A percentile compares a stretch with the other conserved stretches of the same genome.
Conservation (phyloP, 148 eudicot species). For the Talinum fruticosum region DNA sequence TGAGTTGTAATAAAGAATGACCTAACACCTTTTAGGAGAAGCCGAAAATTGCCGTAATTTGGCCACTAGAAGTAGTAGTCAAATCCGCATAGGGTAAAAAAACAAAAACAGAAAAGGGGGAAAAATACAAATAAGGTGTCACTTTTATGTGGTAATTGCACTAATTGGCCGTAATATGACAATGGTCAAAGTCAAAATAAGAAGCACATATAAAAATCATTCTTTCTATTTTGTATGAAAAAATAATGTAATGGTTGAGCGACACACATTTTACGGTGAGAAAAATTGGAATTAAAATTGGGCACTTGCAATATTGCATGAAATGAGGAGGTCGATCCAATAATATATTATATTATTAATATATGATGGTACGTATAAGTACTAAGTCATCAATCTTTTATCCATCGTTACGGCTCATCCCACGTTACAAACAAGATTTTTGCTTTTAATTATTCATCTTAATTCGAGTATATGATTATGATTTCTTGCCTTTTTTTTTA, state of each 20-base stretch:
- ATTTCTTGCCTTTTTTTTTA: no score
- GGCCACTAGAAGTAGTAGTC: constrained; percentile 17
- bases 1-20: no score
- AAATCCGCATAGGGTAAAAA: constrained; percentile 8
- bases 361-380: no score
- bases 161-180: not conserved
- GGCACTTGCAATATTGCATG: constrained; percentile 15
- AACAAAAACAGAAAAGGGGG: not conserved
- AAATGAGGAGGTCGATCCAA: constrained; percentile 3
- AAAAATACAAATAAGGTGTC: not conserved
- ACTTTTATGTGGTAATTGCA: constrained; percentile 6
- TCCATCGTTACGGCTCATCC: not conserved
- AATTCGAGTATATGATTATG: no score
- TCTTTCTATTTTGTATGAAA: not conserved
- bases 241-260: constrained; percentile 7
- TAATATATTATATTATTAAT: no score
- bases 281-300: not conserved
- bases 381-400: not conserved
- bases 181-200: constrained; percentile 25
- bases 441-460: not conserved
- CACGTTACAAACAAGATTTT: not conserved
- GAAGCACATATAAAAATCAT: not conserved
- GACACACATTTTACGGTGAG: constrained; percentile 1
- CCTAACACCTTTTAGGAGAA: not conserved
- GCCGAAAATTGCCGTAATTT: constrained; percentile 8